phyloP scores from a whole-genome alignment of 495 filamentous ascomycete genomes.

The Letharia lupina region DNA sequence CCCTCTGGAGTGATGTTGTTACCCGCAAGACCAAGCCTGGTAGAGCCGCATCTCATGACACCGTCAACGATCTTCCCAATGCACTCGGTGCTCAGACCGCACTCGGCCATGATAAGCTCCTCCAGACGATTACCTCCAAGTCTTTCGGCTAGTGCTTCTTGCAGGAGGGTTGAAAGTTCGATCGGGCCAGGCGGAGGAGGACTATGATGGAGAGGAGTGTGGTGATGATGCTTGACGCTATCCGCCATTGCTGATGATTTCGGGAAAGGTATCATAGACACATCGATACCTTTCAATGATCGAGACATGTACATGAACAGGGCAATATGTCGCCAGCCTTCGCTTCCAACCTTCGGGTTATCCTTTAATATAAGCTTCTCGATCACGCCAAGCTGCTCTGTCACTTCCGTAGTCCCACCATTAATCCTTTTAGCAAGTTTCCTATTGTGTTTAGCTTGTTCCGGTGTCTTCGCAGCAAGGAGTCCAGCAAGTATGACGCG shows the following conservation, averaged over 20 bases:
- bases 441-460: slow-evolving; percentile 41
- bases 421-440: slow-evolving; percentile 31
- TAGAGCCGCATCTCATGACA: slow-evolving; percentile 61
- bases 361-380: slow-evolving; percentile 87
- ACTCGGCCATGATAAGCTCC: slow-evolving; percentile 75
- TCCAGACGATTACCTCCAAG: slow-evolving; percentile 69
- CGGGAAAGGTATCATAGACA: slow-evolving; percentile 82
- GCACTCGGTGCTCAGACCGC: slow-evolving; percentile 58
- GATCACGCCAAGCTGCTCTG: slow-evolving; percentile 56
- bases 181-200: slow-evolving; percentile 16
- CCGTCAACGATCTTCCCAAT: slow-evolving; percentile 69
- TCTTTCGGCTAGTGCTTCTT: slow-evolving; percentile 66
- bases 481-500: slow-evolving; percentile 80
- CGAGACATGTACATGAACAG: slow-evolving; percentile 84
- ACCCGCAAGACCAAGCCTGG: slow-evolving; percentile 70
- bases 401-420: slow-evolving; percentile 20
- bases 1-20: slow-evolving; percentile 68
- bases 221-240: slow-evolving; percentile 16
- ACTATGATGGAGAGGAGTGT: slow-evolving; percentile 4
- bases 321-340: slow-evolving; percentile 87
- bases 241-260: slow-evolving; percentile 29
- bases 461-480: slow-evolving; percentile 64
- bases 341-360: slow-evolving; percentile 69
- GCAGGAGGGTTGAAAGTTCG: slow-evolving; percentile 54
- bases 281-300: slow-evolving; percentile 75